Base-by-base conservation (phyloP, 225 moss, liverwort and hornwort species). In the Pseudoscleropodium purum region DNA sequence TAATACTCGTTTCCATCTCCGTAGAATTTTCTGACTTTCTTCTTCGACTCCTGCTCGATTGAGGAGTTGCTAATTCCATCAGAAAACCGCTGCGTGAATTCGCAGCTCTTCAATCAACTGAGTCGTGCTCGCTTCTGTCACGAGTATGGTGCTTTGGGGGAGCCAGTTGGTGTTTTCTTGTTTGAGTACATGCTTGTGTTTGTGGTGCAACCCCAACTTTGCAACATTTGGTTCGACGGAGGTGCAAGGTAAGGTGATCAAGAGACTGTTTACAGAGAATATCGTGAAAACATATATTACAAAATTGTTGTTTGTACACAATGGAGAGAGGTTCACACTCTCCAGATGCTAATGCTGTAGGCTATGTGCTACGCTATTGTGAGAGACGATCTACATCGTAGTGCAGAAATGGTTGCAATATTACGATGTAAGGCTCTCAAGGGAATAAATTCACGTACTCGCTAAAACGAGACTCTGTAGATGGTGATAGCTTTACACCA, bases 371-470 rank as follows among this genome's bases (percentile, higher is more conserved):
- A 65, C 30, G 84, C 79, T 74, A 21, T 52, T n/a, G 57, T 37
- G 62, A 61, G 63, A 83, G 69, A 47, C 36, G 31, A 15, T 86
- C 72, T 49, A 83, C 83, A 70, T 41, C 57, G 85, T 67, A 81
- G 82, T 84, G 80, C 89, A 89, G 91, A 56, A 91, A 89, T 89
- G 89, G 73, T 89, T 89, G 91, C 87, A 67, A 59, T 64, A 5
- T 31, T 87, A 84, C 84, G 49, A 89, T 67, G 87, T 85, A 24
- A 61, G 19, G 51, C 31, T 26, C 82, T 88, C 82, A 49, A 91
- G 45, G 37, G 9, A 45, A 87, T 70, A 23, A 83, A 54, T 43
- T 60, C 82, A 82, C 43, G 34, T 64, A 78, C 67, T 82, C 85
- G 30, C 79, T 74, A 19, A 73, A 68, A 81, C 61, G 61, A 81